These are phyloP conservation scores for Lunularia cruciata DNA, from an alignment of 225 moss, liverwort and hornwort species.

Conservation along the genomic window DNA sequence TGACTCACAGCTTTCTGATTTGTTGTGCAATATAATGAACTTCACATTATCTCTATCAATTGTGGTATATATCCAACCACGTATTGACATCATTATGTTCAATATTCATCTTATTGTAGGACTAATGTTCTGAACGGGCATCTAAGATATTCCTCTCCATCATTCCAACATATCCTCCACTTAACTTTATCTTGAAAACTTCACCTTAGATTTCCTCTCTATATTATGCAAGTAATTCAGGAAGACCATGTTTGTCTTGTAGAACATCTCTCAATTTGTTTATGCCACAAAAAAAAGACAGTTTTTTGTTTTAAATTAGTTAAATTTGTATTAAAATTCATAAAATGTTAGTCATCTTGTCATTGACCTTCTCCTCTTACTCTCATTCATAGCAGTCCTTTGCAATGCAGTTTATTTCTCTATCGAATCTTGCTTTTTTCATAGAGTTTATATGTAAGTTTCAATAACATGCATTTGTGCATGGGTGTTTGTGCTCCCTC, in stretches of 20 bases:
- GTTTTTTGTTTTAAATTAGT: too few species aligned
- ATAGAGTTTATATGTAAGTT: neutral
- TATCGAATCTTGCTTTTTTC: neutral
- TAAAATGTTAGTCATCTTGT: neutral
- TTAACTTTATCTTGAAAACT: slow-evolving; percentile 84
- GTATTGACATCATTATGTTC: too few species aligned
- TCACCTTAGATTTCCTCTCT: neutral
- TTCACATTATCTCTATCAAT: neutral
- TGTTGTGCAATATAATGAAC: too few species aligned
- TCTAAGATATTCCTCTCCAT: slow-evolving; percentile 79
- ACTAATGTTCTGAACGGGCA: slow-evolving; percentile 75
- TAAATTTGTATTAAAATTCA: too few species aligned
- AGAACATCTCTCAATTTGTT: slow-evolving; percentile 6
- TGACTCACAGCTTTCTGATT: too few species aligned
- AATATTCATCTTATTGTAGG: slow-evolving; percentile 36
- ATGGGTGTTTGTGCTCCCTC: too few species aligned
- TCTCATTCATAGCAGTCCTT: too few species aligned
- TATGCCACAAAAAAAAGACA: slow-evolving; percentile 15
- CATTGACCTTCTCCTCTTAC: neutral
- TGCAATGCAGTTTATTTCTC: too few species aligned
- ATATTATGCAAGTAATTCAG: slow-evolving; percentile 6
- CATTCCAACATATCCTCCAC: slow-evolving; percentile 74
- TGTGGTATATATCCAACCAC: too few species aligned
- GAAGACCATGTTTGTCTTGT: neutral
- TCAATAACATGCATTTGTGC: neutral